Percentiles rank a stretch among this genome's conserved stretches.
Conservation (phyloP, 2,329 filamentous ascomycete species). For the Pseudogymnoascus sp. region DNA sequence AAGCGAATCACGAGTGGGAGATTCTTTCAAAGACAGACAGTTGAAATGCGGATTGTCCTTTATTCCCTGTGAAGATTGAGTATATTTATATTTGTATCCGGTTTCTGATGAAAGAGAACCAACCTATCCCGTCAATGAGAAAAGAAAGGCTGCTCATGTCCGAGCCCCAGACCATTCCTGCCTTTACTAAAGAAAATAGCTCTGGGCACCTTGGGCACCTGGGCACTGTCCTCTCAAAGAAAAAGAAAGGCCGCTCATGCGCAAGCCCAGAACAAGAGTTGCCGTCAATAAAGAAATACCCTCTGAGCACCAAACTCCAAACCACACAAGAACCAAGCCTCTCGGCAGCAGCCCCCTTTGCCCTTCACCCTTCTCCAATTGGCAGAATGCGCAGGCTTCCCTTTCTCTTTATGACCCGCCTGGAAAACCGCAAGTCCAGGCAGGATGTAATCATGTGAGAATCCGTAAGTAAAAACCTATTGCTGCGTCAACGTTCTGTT, state of each 20-base stretch:
- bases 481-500: background rate
- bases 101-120: background rate
- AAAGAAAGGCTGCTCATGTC: background rate
- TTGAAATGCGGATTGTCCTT: background rate
- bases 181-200: background rate
- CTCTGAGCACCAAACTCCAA: background rate
- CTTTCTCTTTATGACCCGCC: background rate
- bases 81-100: background rate
- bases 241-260: background rate
- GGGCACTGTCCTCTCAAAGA: background rate
- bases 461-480: background rate
- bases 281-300: background rate
- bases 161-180: background rate
- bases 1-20: background rate
- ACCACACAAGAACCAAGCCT: background rate
- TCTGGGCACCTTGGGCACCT: background rate
- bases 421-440: background rate
- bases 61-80: background rate
- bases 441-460: background rate
- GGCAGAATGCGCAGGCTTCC: background rate
- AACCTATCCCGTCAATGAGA: background rate
- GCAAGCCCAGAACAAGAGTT: background rate
- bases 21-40: background rate
- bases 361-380: background rate
- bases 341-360: background rate